Percentiles rank a stretch among this genome's conserved stretches.
Evolutionary conservation across 2,329 filamentous ascomycete genomes (phyloP).

Genomic region (Beauveria pseudobassiana): DNA sequence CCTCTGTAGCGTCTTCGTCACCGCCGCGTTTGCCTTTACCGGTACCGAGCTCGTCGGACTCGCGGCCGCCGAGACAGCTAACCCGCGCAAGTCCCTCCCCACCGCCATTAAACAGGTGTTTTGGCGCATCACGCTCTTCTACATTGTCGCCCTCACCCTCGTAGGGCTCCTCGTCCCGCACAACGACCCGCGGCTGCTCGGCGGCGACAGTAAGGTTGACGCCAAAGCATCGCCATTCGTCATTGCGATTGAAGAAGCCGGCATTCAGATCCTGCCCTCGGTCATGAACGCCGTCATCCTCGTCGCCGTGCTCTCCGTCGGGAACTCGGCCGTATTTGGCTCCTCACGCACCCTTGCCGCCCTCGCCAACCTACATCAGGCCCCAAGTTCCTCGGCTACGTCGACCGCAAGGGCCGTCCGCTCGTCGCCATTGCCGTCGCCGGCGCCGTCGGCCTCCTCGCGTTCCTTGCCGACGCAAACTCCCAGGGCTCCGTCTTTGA

Average conservation of each 20-base stretch:
- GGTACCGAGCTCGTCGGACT: constrained; percentile 72
- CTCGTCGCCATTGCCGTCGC: constrained; percentile 65
- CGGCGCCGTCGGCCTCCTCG: constrained; percentile 61
- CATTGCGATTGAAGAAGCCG: constrained; percentile 80
- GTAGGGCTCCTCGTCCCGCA: constrained; percentile 79
- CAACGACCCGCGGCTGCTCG: constrained; percentile 55
- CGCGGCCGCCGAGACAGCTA: constrained; percentile 70
- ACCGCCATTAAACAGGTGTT: constrained; percentile 90
- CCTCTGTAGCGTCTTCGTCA: constrained; percentile 71
- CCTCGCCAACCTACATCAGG: constrained; percentile 80
- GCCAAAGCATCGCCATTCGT: constrained; percentile 83
- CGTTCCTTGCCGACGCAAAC: constrained; percentile 63
- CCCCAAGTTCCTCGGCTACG: constrained; percentile 67
- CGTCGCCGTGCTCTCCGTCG: constrained; percentile 81
- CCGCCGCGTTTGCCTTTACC: constrained; percentile 67
- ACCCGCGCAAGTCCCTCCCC: constrained; percentile 73
- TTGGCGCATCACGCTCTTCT: constrained; percentile 89
- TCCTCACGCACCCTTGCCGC: constrained; percentile 85
- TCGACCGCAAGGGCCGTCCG: constrained; percentile 75
- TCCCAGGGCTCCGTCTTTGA: constrained; percentile 58
- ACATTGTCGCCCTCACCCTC: constrained; percentile 72
- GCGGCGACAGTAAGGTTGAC: constrained; percentile 48
- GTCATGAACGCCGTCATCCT: constrained; percentile 96
- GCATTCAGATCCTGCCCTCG: constrained; percentile 72
- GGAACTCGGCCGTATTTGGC: constrained; percentile 87